These are phyloP conservation scores for Cutaneotrichosporon daszewskae DNA, from an alignment of 1,284 basidiomycete genomes.

Conservation along the genomic window DNA sequence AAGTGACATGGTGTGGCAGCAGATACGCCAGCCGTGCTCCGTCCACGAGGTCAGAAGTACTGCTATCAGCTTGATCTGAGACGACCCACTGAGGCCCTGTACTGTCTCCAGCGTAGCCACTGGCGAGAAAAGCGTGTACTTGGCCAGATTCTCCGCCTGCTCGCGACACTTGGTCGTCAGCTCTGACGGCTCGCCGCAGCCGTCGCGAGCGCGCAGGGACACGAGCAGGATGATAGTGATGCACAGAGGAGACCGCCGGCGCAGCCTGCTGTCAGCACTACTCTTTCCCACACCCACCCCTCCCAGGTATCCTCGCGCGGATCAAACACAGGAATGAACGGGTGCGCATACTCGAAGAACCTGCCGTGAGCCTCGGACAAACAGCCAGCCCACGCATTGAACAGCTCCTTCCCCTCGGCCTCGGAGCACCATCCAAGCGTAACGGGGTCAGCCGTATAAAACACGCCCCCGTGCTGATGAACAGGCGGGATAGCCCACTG, in stretches of 20 bases:
- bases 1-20: conserved; percentile 26
- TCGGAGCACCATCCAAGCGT: conserved; percentile 18
- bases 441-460: conserved; percentile 15
- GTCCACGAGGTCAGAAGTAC: conserved; percentile 13
- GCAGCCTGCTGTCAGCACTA: conserved; percentile 14
- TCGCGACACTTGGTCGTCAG: conserved; percentile 14
- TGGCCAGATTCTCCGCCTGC: conserved; percentile 25
- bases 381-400: conserved; percentile 14
- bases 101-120: conserved; percentile 25
- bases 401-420: conserved; percentile 17
- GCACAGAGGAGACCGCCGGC: conserved; percentile 24
- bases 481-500: background rate
- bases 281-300: conserved; percentile 11
- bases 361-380: conserved; percentile 7
- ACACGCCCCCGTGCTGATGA: background rate
- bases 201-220: conserved; percentile 5
- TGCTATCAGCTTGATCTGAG: conserved; percentile 6
- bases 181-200: conserved; percentile 8
- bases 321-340: conserved; percentile 28
- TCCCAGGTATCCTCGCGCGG: conserved; percentile 26
- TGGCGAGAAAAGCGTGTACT: conserved; percentile 27
- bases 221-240: conserved; percentile 27
- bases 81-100: conserved; percentile 22
- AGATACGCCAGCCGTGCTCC: conserved; percentile 24
- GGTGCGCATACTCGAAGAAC: conserved; percentile 25